Base-by-base conservation (phyloP, 169 alveolate genomes). In the Plasmodium vivax region DNA sequence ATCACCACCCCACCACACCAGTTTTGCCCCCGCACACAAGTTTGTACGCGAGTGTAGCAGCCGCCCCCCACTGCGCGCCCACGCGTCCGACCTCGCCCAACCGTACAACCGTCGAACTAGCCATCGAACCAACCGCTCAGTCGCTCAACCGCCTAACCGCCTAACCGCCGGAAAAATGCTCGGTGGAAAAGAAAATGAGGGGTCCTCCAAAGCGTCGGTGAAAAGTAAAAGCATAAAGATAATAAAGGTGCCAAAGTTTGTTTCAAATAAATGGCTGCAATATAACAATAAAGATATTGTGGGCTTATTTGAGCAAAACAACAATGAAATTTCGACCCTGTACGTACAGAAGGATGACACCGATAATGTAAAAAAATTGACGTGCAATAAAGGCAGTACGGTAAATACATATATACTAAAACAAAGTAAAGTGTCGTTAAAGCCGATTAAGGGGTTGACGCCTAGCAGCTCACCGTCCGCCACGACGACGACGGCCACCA, bases 211-310 rank as follows among this genome's bases (percentile, higher is more conserved):
- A 79, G 38, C 36, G 72, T 54, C 82, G 41, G 56, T 79, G 27
- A 87, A 87, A 87, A 77, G 45, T 56, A 79, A 88, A 41, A 88
- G 30, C 43, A 88, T 88, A 77, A 88, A 88, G 77, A 27, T 88
- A 45, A 77, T 88, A 88, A 88, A 88, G 23, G 94, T 88, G 34
- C 94, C 94, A 10, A 88, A 88, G 54, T 88, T 88, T 88, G 94
- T 88, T 77, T 79, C 94, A 36, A 88, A 56, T 88, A 79, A 79
- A 79, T 88, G 94, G 94, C 84, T 88, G 12, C 41, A 88, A 56
- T 58, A 43, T 45, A 88, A 88, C n/a, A 19, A 88, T 88, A 88
- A 77, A 79, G 94, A 88, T 58, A 80, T 88, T 88, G 94, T 88
- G 8, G 94, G 94, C 41, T 88, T 88, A 45, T 47, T 88, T 56